Base-by-base conservation (phyloP, 371 early-diverging fungal genomes). In the Zopfochytrium polystomum region DNA sequence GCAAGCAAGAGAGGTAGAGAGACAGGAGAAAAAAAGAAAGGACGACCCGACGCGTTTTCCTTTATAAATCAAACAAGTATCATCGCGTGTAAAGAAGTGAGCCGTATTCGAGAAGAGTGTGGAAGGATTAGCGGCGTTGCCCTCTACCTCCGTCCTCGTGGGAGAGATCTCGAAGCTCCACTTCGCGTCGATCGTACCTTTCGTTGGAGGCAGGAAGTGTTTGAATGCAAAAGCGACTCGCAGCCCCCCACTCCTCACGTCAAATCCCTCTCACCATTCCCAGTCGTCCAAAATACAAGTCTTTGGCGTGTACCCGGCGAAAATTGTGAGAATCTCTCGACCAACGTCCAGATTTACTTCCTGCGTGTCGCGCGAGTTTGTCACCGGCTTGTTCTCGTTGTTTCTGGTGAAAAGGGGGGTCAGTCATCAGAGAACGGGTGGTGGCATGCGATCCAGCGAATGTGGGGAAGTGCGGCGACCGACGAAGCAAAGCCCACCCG, bases 321-420 rank as follows among this genome's bases (percentile, higher is more conserved):
- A 78, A n/a, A 75, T 72, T 43, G 60, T 59, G 3, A 76, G 51
- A 72, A 78, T 68, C 58, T 69, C 68, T n/a, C 61, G 67, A 20
- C 78, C 78, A 44, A 76, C 51, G 11, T 72, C 74, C 5, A 54
- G 18, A 25, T 44, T 29, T 2, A 78, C 33, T 42, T 78, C 76
- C 44, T 78, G 78, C 7, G 78, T 78, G 53, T 78, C 78, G 2
- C 78, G 63, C 20, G 69, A 68, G 60, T 78, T 78, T 43, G 76
- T 75, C 18, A 78, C 76, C 3, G 78, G 74, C 55, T 78, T 78
- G 62, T 74, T 72, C 43, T 78, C 76, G 54, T 78, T 78, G 26
- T 63, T 53, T 20, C 76, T 78, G 60, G n/a, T 9, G 26, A 38
- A 20, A 52, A 49, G 9, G 65, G 29, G 9, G 18, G 9, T n/a